Evolutionary conservation across 2,329 filamentous ascomycete genomes (phyloP), one percentile per base, ranked within the genome.

Genomic region (Stemphylium vesicarium): DNA sequence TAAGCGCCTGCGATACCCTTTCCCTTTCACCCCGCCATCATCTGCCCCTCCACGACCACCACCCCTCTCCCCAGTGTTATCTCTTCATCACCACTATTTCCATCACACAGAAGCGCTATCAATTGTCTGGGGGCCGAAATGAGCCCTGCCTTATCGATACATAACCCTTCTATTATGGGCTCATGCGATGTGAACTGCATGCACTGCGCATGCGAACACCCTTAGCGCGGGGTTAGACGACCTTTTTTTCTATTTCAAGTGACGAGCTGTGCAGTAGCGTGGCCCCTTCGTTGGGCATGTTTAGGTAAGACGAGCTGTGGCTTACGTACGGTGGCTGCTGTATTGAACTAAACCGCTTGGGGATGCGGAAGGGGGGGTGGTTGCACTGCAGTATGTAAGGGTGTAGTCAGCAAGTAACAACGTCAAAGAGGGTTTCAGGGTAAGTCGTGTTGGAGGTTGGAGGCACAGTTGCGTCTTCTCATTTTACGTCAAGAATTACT

Each of bases 141-240:
- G 26, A 50, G 31, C 2, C 37, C 39, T 35, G 38, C 31, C 12
- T 32, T 41, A 16, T 33, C 5, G 15, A 36, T 20, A 20, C 38
- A 20, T 18, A 37, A 22, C 35, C 18, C n/a, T 31, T 24, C 35
- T 42, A 38, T 48, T 44, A 22, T 32, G 5, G 15, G 38, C 50
- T 37, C 18, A 33, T 47, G 26, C 7, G 32, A n/a, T 32, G n/a
- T 26, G 47, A 50, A 55, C 52, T 42, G 48, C 53, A 56, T 45
- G 46, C 37, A 56, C 53, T 47, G 53, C 42, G 42, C 36, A 56
- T 53, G 53, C 53, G 53, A 56, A 56, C 53, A 52, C 48, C 48
- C 42, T 51, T 51, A 52, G 48, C 53, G 51, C 16, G 26, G 26
- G 8, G 26, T 29, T 29, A 29, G 26, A 29, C 26, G 26, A 9